phyloP scores from a whole-genome alignment of 106 monocot species.

The Dioscorea zingiberensis region DNA sequence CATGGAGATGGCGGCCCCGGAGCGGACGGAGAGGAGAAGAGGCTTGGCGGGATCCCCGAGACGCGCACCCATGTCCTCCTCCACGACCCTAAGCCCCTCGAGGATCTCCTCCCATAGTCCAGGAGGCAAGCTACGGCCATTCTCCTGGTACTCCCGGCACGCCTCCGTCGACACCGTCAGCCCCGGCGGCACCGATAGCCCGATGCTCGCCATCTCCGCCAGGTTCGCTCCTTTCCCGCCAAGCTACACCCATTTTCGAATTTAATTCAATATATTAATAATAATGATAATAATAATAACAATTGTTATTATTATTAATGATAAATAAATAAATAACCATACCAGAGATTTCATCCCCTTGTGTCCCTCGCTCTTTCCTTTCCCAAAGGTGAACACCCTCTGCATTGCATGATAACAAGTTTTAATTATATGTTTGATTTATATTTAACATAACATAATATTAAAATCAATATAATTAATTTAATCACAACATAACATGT shows the following conservation, averaged over 20 bases:
- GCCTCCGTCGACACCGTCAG: constrained; percentile 90
- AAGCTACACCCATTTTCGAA: constrained; percentile 26
- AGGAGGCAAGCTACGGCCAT: constrained; percentile 37
- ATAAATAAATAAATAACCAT: constrained; percentile 2
- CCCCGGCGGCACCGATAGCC: constrained; percentile 90
- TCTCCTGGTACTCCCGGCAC: constrained; percentile 71
- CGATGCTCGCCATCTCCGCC: constrained; percentile 97
- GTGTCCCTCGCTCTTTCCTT: constrained; percentile 83
- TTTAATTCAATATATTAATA: neutral
- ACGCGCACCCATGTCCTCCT: constrained; percentile 56
- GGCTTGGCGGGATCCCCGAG: constrained; percentile 67
- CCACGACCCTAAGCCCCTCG: constrained; percentile 55
- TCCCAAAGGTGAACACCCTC: constrained; percentile 89
- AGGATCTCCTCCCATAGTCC: constrained; percentile 92
- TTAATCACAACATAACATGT: no score
- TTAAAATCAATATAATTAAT: no score
- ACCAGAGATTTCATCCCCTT: constrained; percentile 85
- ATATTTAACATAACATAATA: no score
- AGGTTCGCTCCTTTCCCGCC: constrained; percentile 96
- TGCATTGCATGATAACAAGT: constrained; percentile 7
- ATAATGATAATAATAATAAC: neutral
- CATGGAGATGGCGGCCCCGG: constrained; percentile 94
- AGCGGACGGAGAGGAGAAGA: constrained; percentile 85
- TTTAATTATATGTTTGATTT: no score
- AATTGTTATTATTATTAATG: neutral